Evolutionary conservation across 306 rosid genomes (phyloP), one percentile per base, ranked within the genome.

Genomic region (Trifolium fragiferum): DNA sequence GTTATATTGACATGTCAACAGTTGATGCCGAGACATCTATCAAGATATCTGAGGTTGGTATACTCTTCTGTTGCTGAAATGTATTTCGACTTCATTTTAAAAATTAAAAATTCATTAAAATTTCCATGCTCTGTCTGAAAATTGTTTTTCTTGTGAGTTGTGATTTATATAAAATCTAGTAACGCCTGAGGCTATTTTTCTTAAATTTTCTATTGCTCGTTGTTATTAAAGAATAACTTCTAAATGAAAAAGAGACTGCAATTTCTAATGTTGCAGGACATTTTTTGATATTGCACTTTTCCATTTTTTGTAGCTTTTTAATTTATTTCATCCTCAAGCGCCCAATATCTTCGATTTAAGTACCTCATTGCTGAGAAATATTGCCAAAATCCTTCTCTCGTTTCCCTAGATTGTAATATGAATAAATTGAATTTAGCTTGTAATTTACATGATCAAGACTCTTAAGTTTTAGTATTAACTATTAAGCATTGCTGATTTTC

Each of bases 1-100:
- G 89, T 73, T 91, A 91, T 68, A 78, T 89, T 50, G 97, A 91
- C 84, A 89, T 89, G 94, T 91, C 97, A 43, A 91, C 97, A 0
- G 92, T 91, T 40, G 92, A 89, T 83, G 89, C 90, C 33, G 89
- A 76, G 70, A 86, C 95, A 53, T 86, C 97, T 82, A 66, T 59
- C 33, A 84, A 86, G 82, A 91, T 91, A 72, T 84, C 71, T 76
- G 91, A 91, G 97, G 97, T 91, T 87, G 57, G 86, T 73, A 66
- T 73, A 37, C 41, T 68, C 37, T 49, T 20, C 61, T 53, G 49
- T 20, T 49, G 63, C 18, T 63, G 25, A 32, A 37, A 20, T 75
- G 47, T 46, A 23, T 59, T 44, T 70, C 23, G 10, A 25, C n/a
- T 38, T 59, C 10, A 68, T 32, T 53, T 73, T 25, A 21, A 43